Base-by-base conservation (phyloP, 257 asterid species). In the Hygrophila difformis region DNA sequence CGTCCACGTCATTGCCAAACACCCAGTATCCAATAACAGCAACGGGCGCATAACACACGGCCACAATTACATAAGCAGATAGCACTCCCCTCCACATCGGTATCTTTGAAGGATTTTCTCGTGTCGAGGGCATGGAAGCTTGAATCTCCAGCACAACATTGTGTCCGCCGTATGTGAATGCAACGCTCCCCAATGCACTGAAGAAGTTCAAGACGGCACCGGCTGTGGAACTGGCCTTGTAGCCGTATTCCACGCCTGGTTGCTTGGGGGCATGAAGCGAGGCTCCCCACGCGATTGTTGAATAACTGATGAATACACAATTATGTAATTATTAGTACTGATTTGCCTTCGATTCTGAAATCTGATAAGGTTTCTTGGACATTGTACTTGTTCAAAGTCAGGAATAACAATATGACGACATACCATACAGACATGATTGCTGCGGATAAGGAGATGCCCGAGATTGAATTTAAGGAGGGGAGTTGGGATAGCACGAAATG, bases 1-100 rank as follows among this genome's bases (percentile, higher is more conserved):
- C 62, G 0, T 49, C 38, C 2, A 66, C 53, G 0, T 6, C 1
- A 14, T 62, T 66, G 3, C 74, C 70, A 5, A 57, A 71, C 0
- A 10, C 15, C 65, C 59, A 53, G 44, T 54, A 71, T 7, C 78
- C 74, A 0, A 63, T 33, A 6, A 67, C 6, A 6, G 72, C 79
- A 12, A 72, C 72, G 0, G 78, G 79, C 52, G 67, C 60, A 18
- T 72, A 72, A 49, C 75, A 67, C 2, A 71, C 9, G 1, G 69
- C 79, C 2, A 67, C 56, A 1, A 71, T 18, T 3, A 63, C 8
- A 17, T 71, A 71, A 31, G 78, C 78, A 8, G 55, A 40, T 1
- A 62, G n/a, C 9, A 56, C 75, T 36, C 78, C 78, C 33, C 39
- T 66, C 75, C 71, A 55, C 78, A 71, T 67, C 5, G 71, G 67